Evolutionary conservation across 1,139 yeast species (phyloP), one percentile per base, ranked within the genome.

Genomic region (Debaryomyces robertsiae): DNA sequence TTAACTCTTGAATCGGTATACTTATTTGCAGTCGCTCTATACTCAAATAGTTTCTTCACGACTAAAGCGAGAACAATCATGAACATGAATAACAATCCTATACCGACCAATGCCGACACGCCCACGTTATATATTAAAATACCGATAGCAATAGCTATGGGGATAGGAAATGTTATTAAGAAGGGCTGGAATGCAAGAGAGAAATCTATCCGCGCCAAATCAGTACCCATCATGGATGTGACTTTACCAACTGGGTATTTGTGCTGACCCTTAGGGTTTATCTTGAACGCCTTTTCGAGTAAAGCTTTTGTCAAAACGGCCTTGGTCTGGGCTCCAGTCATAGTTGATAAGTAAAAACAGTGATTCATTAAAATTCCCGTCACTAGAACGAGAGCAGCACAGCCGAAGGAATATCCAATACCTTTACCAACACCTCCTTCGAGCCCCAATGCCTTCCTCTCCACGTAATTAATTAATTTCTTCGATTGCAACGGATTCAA

Each of bases 131-230:
- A 73, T 36, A 84, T 65, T 40, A 89, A 73, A 31, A 88, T 66
- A 1, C 79, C 89, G 43, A 87, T 73, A 34, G 84, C 73, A 37
- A 81, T 72, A 11, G 67, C 73, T 11, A 82, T 61, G 1, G 84
- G 77, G n/a, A 81, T 67, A 0, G 90, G 84, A 53, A 85, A 75
- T 14, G 82, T 73, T 44, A 84, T 61, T 9, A 81, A 62, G 54
- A 81, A 78, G 2, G 90, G 88, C 50, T 82, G 84, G 63, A 84
- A 84, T 6, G 82, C 79, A 25, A 81, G 59, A 4, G 94, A 93
- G 55, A 86, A 77, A 56, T 88, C 95, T 30, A 89, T 75, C 54
- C 95, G 77, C 19, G 91, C 79, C 42, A 89, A 71, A 57, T 88
- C 96, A 2, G 94, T 82, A 10, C 93, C 84, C 63, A 88, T 75